Evolutionary conservation across 495 filamentous ascomycete genomes (phyloP).

Genomic region (Podospora pseudocomata): DNA sequence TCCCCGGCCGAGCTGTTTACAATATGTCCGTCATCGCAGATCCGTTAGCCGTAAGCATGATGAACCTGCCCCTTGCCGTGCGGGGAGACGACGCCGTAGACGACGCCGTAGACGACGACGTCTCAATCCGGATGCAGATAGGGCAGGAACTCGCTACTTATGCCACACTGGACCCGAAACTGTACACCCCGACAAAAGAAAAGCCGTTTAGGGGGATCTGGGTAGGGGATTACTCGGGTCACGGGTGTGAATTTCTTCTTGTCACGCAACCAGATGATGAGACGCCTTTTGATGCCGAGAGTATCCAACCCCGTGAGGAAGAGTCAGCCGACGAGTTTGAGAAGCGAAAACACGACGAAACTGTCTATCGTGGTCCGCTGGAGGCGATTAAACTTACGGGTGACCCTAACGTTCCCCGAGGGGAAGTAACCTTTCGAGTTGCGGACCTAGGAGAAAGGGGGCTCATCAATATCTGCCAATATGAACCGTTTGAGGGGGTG

Average conservation of each 20-base stretch:
- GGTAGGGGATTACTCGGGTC: slow-evolving; percentile 83
- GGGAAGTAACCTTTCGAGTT: slow-evolving; percentile 73
- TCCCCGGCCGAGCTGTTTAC: slow-evolving; percentile 18
- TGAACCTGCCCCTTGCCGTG: too few relatives aligned
- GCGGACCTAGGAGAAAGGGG: slow-evolving; percentile 69
- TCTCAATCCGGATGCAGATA: slow-evolving; percentile 29
- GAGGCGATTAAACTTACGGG: slow-evolving; percentile 89
- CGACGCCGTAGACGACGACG: neutral
- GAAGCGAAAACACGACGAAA: slow-evolving; percentile 32
- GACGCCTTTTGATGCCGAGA: slow-evolving; percentile 25
- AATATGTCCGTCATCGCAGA: too few relatives aligned
- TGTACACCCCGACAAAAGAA: slow-evolving; percentile 72
- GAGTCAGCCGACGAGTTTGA: slow-evolving; percentile 13
- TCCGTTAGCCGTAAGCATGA: too few relatives aligned
- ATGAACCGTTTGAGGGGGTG: slow-evolving; percentile 67
- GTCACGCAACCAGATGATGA: slow-evolving; percentile 64
- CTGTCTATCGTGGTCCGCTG: slow-evolving; percentile 56
- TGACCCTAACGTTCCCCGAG: slow-evolving; percentile 82
- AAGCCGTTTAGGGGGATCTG: slow-evolving; percentile 87
- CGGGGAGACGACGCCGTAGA: neutral
- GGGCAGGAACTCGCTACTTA: slow-evolving; percentile 71
- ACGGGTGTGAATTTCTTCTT: slow-evolving; percentile 85
- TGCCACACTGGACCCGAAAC: slow-evolving; percentile 63
- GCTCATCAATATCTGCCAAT: slow-evolving; percentile 44
- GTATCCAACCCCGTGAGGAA: slow-evolving; percentile 26